A percentile compares a stretch with the other conserved stretches of the same genome.
Conservation (phyloP, 129 eudicot species). For the Flaveria bidentis region DNA sequence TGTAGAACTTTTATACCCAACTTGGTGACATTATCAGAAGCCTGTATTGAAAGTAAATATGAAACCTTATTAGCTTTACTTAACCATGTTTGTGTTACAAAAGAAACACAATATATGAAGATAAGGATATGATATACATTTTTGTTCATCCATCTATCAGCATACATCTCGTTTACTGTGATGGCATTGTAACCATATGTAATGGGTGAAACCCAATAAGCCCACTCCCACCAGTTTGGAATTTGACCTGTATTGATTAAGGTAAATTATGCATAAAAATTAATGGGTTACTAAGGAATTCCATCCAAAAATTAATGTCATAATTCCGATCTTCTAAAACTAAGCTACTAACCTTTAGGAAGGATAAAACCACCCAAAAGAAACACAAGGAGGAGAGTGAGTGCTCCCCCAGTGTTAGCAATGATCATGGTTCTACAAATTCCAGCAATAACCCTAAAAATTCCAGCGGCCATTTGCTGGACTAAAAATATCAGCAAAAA, state of each 20-base stretch:
- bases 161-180: constrained; percentile 76
- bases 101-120: neutral
- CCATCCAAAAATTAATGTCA: constrained; percentile 5
- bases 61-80: neutral
- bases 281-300: neutral
- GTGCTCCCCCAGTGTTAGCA: constrained; percentile 88
- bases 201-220: constrained; percentile 86
- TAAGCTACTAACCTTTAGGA: constrained; percentile 61
- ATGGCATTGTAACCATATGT: constrained; percentile 79
- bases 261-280: neutral
- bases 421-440: constrained; percentile 83
- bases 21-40: constrained; percentile 48
- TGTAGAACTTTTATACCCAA: constrained; percentile 63
- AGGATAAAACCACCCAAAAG: constrained; percentile 97
- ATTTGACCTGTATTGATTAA: constrained; percentile 53
- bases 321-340: neutral
- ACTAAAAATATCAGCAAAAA: constrained; percentile 66
- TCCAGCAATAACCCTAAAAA: constrained; percentile 76
- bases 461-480: constrained; percentile 96
- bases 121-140: constrained; percentile 31
- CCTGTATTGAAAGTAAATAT: constrained; percentile 43
- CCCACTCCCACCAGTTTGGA: constrained; percentile 96
- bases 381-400: constrained; percentile 68
- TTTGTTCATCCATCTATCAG: constrained; percentile 90
- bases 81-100: neutral